Conservation (phyloP, 202 grass and related monocot genomes). For the Thinopyrum obtusiflorum region DNA sequence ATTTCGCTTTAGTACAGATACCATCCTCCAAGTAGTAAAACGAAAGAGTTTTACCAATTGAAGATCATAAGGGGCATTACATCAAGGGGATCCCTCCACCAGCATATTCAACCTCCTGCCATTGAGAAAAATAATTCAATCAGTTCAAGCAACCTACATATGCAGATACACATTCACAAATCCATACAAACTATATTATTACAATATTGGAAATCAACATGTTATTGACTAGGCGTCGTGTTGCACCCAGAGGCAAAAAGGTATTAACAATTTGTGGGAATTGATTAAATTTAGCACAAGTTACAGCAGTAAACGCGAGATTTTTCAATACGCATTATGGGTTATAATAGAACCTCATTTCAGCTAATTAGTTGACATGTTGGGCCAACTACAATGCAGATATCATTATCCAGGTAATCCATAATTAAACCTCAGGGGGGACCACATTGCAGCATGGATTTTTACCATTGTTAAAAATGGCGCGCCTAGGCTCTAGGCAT, state of each 20-base stretch:
- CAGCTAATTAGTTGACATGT: not conserved
- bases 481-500: not conserved
- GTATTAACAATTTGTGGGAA: not conserved
- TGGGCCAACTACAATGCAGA: not conserved
- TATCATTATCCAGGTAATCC: not conserved
- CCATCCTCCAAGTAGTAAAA: slow-evolving; percentile 15
- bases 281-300: not conserved
- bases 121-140: slow-evolving; percentile 9
- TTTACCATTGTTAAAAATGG: not conserved
- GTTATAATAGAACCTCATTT: not conserved
- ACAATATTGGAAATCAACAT: not conserved
- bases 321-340: not conserved
- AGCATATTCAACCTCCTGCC: slow-evolving; percentile 92
- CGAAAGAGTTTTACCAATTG: not conserved
- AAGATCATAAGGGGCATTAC: slow-evolving; percentile 18
- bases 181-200: slow-evolving; percentile 18
- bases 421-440: not conserved
- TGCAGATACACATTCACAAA: not conserved
- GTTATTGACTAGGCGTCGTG: not conserved
- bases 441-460: not conserved
- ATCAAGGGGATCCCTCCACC: slow-evolving; percentile 62
- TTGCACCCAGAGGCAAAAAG: not conserved
- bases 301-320: not conserved
- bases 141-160: slow-evolving; percentile 6
- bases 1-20: slow-evolving; percentile 34